Conservation (phyloP, 1,284 basidiomycete genomes). For the Leccinum fallax region DNA sequence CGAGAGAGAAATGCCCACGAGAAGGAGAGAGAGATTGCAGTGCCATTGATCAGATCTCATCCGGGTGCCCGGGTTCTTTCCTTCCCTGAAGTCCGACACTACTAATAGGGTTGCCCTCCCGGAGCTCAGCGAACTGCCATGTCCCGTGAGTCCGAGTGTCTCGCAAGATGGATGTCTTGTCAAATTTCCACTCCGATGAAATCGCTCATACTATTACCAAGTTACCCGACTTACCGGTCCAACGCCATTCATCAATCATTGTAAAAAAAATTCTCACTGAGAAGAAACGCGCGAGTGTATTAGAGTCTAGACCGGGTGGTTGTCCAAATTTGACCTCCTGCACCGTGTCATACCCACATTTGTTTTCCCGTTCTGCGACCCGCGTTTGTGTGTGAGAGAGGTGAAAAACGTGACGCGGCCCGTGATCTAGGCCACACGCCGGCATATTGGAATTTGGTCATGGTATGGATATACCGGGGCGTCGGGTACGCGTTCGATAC, state of each 20-base stretch:
- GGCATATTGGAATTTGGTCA: neutral
- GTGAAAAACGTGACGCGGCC: neutral
- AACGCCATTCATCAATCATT: neutral
- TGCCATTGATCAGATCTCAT: neutral
- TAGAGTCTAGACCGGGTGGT: conserved; percentile 1
- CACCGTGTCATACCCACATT: conserved; percentile 1
- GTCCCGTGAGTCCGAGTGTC: neutral
- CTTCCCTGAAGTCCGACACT: neutral
- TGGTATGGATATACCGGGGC: neutral
- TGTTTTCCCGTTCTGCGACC: neutral
- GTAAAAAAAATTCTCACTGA: neutral
- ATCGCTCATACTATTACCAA: neutral
- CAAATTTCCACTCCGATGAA: neutral
- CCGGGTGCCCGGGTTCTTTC: neutral
- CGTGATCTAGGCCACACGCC: conserved; percentile 1
- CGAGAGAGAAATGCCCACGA: neutral
- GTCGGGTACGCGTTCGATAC: neutral
- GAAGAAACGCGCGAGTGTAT: neutral
- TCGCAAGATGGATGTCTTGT: neutral
- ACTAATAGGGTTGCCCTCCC: neutral
- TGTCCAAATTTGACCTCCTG: neutral
- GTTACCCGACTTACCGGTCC: neutral
- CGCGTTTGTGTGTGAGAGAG: neutral
- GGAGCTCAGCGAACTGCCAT: neutral
- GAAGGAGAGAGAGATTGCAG: neutral